Evolutionary conservation across 2,329 filamentous ascomycete genomes (phyloP), one percentile per base, ranked within the genome.

Genomic region (Diplocarpon rosae): DNA sequence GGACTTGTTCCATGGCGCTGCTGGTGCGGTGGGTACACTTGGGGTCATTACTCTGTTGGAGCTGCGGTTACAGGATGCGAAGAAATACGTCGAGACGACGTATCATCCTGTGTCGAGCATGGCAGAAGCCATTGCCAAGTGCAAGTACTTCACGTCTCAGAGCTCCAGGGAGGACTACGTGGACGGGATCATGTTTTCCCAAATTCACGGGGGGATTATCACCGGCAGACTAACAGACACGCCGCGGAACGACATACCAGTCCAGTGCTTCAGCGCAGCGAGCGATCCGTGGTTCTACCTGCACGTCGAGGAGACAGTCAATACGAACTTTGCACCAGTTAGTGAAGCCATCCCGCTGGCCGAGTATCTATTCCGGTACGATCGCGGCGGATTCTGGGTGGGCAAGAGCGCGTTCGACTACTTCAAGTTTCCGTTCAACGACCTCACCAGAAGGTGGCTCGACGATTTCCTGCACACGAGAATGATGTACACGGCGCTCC

Each of bases 261-360:
- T 64, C 4, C 63, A 62, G 42, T 62, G 56, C 0, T 82, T 80
- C 58, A 72, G 68, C 35, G 63, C 69, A 12, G 62, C 72, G 0
- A 59, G 59, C 13, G 78, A 83, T 54, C 73, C 76, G 0, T 83
- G 79, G 79, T 80, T 77, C 55, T 83, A 81, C 48, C 64, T 83
- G 2, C 76, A 82, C 48, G 77, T 72, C 1, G 60, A 75, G 44
- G 61, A 67, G n/a, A 51, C 52, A 5, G 53, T 56, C 10, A 39
- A 41, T 5, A 48, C 43, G 9, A 48, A 33, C 5, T 42, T 27
- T 3, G 33, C 37, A 2, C 51, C 59, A 34, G 37, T 44, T 5
- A 57, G 52, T 8, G 69, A 72, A 51, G 55, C 59, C 1, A 65
- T 73, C 1, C 71, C 71, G 0, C 54, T 72, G 0, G 59, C 62